These are phyloP conservation scores for Pseudotsuga menziesii DNA, from an alignment of 75 land plant species.

Conservation along the genomic window DNA sequence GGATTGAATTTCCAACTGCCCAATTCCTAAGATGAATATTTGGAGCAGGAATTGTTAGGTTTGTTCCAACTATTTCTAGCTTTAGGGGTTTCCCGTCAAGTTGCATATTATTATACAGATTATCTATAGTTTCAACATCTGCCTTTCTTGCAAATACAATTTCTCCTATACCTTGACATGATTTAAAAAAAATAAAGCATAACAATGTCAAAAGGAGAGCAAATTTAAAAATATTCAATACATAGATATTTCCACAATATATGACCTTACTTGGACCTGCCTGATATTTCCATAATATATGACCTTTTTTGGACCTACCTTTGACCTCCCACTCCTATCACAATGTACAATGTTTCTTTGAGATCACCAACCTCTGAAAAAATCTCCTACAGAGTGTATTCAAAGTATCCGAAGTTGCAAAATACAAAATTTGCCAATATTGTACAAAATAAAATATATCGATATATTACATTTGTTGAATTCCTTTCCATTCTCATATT, in stretches of 20 bases:
- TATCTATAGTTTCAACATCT: slow-evolving; percentile 78
- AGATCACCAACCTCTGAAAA: slow-evolving; percentile 95
- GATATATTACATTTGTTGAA: too few species aligned
- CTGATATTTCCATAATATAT: background rate
- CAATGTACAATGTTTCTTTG: slow-evolving; percentile 72
- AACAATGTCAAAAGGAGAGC: slow-evolving; percentile 6
- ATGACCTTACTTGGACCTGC: too few species aligned
- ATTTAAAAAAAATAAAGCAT: background rate
- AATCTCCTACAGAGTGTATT: slow-evolving; percentile 60
- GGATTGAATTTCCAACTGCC: slow-evolving; percentile 12
- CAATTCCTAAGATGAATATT: slow-evolving; percentile 18
- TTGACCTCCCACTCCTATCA: slow-evolving; percentile 93
- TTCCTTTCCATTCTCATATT: too few species aligned
- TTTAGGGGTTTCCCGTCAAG: slow-evolving; percentile 97
- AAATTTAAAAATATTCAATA: too few species aligned
- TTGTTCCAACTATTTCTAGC: slow-evolving; percentile 82
- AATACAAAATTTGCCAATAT: background rate
- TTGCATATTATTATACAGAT: slow-evolving; percentile 87
- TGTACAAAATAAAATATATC: too few species aligned
- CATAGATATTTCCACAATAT: background rate
- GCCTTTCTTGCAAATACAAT: slow-evolving; percentile 66
- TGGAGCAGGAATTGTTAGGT: slow-evolving; percentile 37
- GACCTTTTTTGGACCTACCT: slow-evolving; percentile 44
- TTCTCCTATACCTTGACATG: slow-evolving; percentile 82
- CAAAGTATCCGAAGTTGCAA: background rate